phyloP scores from a whole-genome alignment of 2,329 filamentous ascomycete genomes.

The Alternaria brassicicola region DNA sequence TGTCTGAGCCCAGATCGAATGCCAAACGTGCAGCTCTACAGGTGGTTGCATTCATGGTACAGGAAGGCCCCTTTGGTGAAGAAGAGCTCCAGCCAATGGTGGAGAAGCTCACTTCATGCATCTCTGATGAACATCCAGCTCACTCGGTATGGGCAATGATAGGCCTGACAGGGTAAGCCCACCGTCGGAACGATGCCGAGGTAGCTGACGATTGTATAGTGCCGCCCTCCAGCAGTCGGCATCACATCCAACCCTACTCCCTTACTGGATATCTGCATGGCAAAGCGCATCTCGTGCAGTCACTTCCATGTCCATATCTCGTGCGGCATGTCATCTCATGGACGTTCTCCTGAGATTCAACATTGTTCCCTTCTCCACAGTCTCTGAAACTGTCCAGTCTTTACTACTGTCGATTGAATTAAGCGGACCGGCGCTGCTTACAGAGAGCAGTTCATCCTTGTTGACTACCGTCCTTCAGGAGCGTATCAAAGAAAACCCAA shows the following conservation, averaged over 20 bases:
- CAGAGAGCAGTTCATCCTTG: conserved; percentile 78
- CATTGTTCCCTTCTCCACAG: conserved; percentile 69
- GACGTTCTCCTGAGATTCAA: conserved; percentile 68
- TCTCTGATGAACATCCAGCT: conserved; percentile 69
- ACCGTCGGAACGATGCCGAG: neutral
- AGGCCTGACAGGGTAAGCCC: conserved; percentile 74
- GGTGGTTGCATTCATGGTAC: conserved; percentile 57
- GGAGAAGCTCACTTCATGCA: conserved; percentile 62
- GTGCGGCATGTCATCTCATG: conserved; percentile 77
- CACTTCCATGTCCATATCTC: conserved; percentile 71
- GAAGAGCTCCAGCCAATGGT: conserved; percentile 64
- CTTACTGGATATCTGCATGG: conserved; percentile 75
- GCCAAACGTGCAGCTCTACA: conserved; percentile 60
- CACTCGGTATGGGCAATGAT: conserved; percentile 81
- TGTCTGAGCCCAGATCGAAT: conserved; percentile 40
- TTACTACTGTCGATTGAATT: conserved; percentile 79
- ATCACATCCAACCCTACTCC: conserved; percentile 44
- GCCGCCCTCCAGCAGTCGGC: conserved; percentile 40
- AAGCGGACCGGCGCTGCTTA: conserved; percentile 77
- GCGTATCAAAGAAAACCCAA: conserved; percentile 71
- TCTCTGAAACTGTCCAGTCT: conserved; percentile 72
- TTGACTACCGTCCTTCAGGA: conserved; percentile 73
- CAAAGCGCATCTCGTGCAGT: conserved; percentile 73
- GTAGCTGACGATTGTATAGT: conserved; percentile 20
- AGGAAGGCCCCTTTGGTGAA: conserved; percentile 47